Base-by-base conservation (phyloP, 148 eudicot genomes). In the Dianthus caryophyllus region DNA sequence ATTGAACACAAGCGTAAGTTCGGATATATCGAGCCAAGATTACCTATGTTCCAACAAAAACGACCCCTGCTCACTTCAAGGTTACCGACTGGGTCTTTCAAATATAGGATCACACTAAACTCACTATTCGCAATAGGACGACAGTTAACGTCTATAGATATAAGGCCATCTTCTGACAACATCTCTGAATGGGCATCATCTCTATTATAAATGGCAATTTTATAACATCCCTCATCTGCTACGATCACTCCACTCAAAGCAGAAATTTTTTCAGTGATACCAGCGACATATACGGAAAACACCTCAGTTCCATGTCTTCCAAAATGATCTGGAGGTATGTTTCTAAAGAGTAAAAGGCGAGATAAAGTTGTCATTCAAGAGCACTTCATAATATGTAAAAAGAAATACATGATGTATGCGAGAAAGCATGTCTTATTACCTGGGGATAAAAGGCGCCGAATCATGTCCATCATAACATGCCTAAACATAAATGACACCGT, bases 61-160 rank as follows among this genome's bases (percentile, higher is more conserved):
- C 9, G 0, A 30, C 69, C 69, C 13, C 59, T 10, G 47, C 59
- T 66, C 26, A 66, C 69, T 66, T 66, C 59, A 64, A 64, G 38
- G 0, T 46, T 48, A 16, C 54, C 6, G 29, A 64, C 54, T 36
- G 69, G 69, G 51, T 66, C 69, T n/a, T 14, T 29, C 12, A 66
- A 4, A 14, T 66, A n/a, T n/a, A n/a, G n/a, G n/a, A n/a, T n/a
- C n/a, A n/a, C n/a, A n/a, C n/a, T 13, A 29, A 9, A 6, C 30
- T 50, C 20, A 29, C 0, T 0, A n/a, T 31, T 51, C 38, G 0
- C 2, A 31, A 51, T 50, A n/a, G 39, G 59, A 20, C 54, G 69
- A 66, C 51, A 22, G 8, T 29, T 54, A n/a, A 54, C 26, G 14
- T 66, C 69, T 50, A 47, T 50, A 12, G 46, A 50, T 13, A 22